Base-by-base conservation (phyloP, 768 basidiomycete species). In the Mycena amicta region DNA sequence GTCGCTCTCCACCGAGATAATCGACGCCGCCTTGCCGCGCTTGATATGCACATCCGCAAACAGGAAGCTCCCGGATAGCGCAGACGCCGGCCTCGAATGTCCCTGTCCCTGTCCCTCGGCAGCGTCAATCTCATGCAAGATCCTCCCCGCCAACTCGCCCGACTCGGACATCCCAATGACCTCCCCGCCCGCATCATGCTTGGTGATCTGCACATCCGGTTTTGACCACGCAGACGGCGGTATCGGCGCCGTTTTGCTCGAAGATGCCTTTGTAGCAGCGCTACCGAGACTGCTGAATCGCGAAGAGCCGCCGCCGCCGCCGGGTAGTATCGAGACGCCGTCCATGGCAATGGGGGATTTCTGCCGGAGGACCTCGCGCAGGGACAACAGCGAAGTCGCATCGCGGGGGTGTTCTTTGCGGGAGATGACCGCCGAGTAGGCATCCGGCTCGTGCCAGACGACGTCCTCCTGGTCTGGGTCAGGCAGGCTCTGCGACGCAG, bases 351-450 rank as follows among this genome's bases (percentile, higher is more conserved):
- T 65, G 6, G 80, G 76, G 0, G 75, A 69, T 61, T 82, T 83
- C 55, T 84, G 80, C 13, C 86, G 77, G 4, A 90, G 71, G 8
- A 88, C 87, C 29, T 87, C 86, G 1, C 85, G 75, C 13, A 91
- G 73, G 0, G 83, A 81, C 5, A 88, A 71, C 1, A 89, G 64
- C 1, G 82, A 80, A 1, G 85, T 77, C 0, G 80, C 76, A 60
- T 90, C 89, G 18, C 82, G 78, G 0, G 85, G 80, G 61, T 87
- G 81, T 56, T 87, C 85, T 66, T 85, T 89, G 12, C 88, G 74
- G 27, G 78, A 80, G 56, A 89, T 82, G 13, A 83, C 77, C 0
- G 86, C 80, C 1, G 85, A 84, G 62, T 78, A 87, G 5, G 77
- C 65, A 64, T 90, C 89, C 1, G 82, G 79, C 59, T 84, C 84